Percentiles rank a stretch among this genome's conserved stretches.
These are phyloP conservation scores for Claviceps pazoutovae DNA, from an alignment of 2,329 filamentous ascomycete species.

Conservation along the genomic window DNA sequence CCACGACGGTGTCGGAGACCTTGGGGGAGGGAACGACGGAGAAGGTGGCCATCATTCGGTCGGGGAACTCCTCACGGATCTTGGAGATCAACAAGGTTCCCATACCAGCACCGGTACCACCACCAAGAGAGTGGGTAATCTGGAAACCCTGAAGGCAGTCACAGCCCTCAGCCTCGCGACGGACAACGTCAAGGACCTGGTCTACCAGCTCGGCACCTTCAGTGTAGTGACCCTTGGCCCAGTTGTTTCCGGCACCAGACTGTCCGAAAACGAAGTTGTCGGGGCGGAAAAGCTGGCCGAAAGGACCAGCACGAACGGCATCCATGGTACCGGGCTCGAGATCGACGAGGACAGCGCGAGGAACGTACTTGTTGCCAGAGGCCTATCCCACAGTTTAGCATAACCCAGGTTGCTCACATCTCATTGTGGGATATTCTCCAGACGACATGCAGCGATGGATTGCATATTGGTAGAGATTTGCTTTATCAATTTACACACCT, in stretches of 20 bases:
- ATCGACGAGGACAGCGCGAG: slow-evolving; percentile 96
- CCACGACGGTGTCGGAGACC: slow-evolving; percentile 98
- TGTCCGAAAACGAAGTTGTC: slow-evolving; percentile 99
- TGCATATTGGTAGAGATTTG: not conserved
- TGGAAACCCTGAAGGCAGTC: slow-evolving; percentile 99
- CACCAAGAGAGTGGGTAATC: slow-evolving; percentile 98
- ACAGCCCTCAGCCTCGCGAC: slow-evolving; percentile 94
- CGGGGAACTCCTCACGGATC: slow-evolving; percentile 99
- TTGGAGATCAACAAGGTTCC: slow-evolving; percentile 98
- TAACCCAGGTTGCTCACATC: not conserved
- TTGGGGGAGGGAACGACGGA: slow-evolving; percentile 96
- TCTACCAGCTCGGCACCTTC: slow-evolving; percentile 98
- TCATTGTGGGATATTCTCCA: not conserved
- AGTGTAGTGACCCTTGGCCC: slow-evolving; percentile 99
- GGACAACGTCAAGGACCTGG: slow-evolving; percentile 94
- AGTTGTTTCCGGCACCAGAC: slow-evolving; percentile 99
- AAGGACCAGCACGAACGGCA: slow-evolving; percentile 91
- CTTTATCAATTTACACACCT: slow-evolving; percentile 26
- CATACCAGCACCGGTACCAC: slow-evolving; percentile 99
- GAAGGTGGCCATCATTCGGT: slow-evolving; percentile 99
- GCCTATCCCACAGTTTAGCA: slow-evolving; percentile 38
- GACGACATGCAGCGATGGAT: not conserved
- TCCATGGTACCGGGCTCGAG: slow-evolving; percentile 99
- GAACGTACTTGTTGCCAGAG: slow-evolving; percentile 96
- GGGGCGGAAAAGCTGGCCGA: slow-evolving; percentile 96